A percentile compares a stretch with the other conserved stretches of the same genome.
These are phyloP conservation scores for Microbotryum violaceum DNA, from an alignment of 1,284 basidiomycete species.

Conservation along the genomic window DNA sequence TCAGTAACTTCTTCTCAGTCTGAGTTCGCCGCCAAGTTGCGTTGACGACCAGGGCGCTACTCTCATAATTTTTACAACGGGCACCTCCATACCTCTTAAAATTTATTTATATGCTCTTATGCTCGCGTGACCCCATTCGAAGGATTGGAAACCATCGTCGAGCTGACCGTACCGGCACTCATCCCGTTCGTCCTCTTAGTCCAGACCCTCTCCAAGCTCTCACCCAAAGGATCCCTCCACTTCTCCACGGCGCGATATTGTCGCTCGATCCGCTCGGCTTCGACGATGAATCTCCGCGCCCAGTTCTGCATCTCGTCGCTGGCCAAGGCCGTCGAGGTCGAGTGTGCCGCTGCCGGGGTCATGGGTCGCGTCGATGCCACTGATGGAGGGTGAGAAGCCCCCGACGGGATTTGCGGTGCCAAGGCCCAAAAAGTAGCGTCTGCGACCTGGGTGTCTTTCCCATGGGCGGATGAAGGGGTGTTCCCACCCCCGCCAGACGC, in stretches of 20 bases:
- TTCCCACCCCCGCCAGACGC: not conserved
- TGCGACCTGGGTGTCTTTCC: too few relatives aligned
- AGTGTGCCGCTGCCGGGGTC: not conserved
- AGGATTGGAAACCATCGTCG: too few relatives aligned
- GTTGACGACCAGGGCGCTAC: too few relatives aligned
- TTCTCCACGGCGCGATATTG: slow-evolving; percentile 30
- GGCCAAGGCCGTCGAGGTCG: not conserved
- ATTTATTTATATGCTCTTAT: too few relatives aligned
- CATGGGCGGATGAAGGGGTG: too few relatives aligned
- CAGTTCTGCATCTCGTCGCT: slow-evolving; percentile 31
- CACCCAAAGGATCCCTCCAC: slow-evolving; percentile 33
- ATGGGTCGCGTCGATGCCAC: not conserved
- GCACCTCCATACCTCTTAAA: too few relatives aligned
- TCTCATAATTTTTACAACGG: too few relatives aligned
- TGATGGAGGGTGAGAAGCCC: not conserved
- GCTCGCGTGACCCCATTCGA: too few relatives aligned
- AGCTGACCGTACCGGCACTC: too few relatives aligned
- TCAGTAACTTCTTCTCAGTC: too few relatives aligned
- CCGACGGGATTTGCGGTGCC: not conserved
- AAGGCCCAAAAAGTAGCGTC: not conserved
- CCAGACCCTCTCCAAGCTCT: slow-evolving; percentile 32
- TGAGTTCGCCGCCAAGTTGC: too few relatives aligned
- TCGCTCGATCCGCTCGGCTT: slow-evolving; percentile 35
- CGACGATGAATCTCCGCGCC: slow-evolving; percentile 31
- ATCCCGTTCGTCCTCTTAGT: not conserved